A percentile compares a stretch with the other conserved stretches of the same genome.
These are phyloP conservation scores for Porogramme epimiltina DNA, from an alignment of 1,284 basidiomycete genomes.

Conservation along the genomic window DNA sequence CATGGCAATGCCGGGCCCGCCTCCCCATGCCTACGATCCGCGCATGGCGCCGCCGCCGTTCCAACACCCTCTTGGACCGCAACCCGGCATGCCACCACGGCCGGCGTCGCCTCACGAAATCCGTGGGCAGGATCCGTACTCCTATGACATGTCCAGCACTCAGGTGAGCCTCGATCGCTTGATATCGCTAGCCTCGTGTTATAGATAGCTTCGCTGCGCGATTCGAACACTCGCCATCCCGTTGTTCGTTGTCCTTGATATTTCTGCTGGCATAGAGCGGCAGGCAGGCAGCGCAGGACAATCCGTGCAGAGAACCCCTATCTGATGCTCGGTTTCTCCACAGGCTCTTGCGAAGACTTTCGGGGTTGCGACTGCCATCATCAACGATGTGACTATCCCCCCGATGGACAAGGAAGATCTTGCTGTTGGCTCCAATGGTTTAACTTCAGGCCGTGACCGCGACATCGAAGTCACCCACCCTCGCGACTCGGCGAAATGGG, in stretches of 20 bases:
- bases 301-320: too few species aligned
- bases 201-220: too few species aligned
- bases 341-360: conserved; percentile 76
- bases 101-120: conserved; percentile 43
- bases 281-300: too few species aligned
- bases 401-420: conserved; percentile 70
- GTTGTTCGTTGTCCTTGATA: neutral
- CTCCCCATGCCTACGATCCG: conserved; percentile 48
- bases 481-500: conserved; percentile 62
- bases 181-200: too few species aligned
- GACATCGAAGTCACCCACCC: conserved; percentile 57
- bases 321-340: neutral
- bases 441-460: conserved; percentile 68
- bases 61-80: conserved; percentile 44
- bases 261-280: conserved; percentile 1
- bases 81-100: conserved; percentile 32
- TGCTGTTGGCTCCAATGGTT: conserved; percentile 69
- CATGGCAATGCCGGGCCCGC: conserved; percentile 48
- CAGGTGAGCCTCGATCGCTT: conserved; percentile 40
- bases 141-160: conserved; percentile 74
- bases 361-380: conserved; percentile 71
- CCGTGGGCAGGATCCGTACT: conserved; percentile 74
- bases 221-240: too few species aligned
- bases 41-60: conserved; percentile 57
- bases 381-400: conserved; percentile 59